Evolutionary conservation across 139 green algal genomes (phyloP), one percentile per base, ranked within the genome.

Genomic region (Limnomonas spitsbergensis): DNA sequence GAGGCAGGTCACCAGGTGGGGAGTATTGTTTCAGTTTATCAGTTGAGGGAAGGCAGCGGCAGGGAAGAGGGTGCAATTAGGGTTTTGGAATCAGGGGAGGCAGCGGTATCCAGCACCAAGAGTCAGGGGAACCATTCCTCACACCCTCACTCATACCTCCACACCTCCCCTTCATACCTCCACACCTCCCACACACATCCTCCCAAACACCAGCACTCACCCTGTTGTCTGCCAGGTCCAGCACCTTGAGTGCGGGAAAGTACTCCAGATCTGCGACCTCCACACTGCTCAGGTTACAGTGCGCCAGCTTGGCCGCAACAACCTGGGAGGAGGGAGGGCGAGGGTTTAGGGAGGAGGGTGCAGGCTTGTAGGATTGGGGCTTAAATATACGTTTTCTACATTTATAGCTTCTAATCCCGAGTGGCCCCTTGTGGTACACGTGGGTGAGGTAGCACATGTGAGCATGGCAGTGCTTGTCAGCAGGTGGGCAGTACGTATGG

Each of bases 151-250:
- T n/a, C n/a, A n/a, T n/a, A n/a, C n/a, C n/a, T n/a, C n/a, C n/a
- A n/a, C n/a, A n/a, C n/a, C n/a, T n/a, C n/a, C n/a, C n/a, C n/a
- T n/a, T n/a, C n/a, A n/a, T n/a, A n/a, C n/a, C n/a, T n/a, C n/a
- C n/a, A n/a, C n/a, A n/a, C n/a, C n/a, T n/a, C n/a, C n/a, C n/a
- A n/a, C n/a, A n/a, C n/a, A n/a, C n/a, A n/a, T n/a, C n/a, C n/a
- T n/a, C n/a, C n/a, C n/a, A n/a, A n/a, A n/a, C n/a, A n/a, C n/a
- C n/a, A n/a, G n/a, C n/a, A 6, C 77, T 71, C 36, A 82, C 77
- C 70, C 74, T 75, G 80, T 88, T 88, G 74, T 85, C 83, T 3
- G 42, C 69, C 3, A 85, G 53, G 77, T 88, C 83, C 35, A 88
- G 74, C 37, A 72, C 42, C 1, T 67, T 40, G 27, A 88, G 73